Conservation (phyloP, 2,329 filamentous ascomycete genomes). For the Escovopsis weberi region DNA sequence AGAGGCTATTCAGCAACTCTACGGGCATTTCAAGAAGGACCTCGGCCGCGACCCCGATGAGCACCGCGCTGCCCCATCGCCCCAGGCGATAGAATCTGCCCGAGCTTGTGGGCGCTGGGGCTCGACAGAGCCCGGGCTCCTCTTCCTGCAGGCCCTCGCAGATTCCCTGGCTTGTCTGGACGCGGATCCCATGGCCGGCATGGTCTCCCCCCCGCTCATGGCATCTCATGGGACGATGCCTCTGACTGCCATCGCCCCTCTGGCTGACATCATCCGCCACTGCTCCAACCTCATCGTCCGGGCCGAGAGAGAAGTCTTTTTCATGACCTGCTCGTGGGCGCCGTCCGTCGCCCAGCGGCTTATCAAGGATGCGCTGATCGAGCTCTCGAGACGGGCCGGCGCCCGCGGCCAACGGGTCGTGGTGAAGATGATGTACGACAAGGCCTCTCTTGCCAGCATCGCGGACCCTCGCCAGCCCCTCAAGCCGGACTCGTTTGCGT, state of each 20-base stretch:
- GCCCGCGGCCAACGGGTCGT: conserved; percentile 41
- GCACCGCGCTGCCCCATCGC: conserved; percentile 11
- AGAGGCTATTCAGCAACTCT: conserved; percentile 42
- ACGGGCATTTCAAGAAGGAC: conserved; percentile 18
- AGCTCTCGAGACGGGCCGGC: conserved; percentile 52
- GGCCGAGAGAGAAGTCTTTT: conserved; percentile 56
- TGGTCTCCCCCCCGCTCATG: conserved; percentile 37
- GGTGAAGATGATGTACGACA: conserved; percentile 64
- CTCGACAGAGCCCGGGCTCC: conserved; percentile 42
- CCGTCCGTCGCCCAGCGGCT: conserved; percentile 52
- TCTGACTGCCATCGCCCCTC: conserved; percentile 44
- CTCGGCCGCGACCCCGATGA: conserved; percentile 4
- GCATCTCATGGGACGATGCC: conserved; percentile 47
- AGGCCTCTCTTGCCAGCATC: conserved; percentile 49
- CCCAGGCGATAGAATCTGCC: conserved; percentile 34
- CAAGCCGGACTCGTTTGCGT: conserved; percentile 40
- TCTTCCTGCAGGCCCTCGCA: conserved; percentile 56
- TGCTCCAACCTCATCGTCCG: conserved; percentile 63
- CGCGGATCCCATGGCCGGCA: conserved; percentile 32
- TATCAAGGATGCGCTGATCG: conserved; percentile 52
- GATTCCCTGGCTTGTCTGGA: conserved; percentile 45
- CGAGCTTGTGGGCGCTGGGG: conserved; percentile 55
- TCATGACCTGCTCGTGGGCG: conserved; percentile 67
- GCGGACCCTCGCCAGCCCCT: conserved; percentile 52
- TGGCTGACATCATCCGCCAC: conserved; percentile 54